Percentiles rank a stretch among this genome's conserved stretches.
phyloP scores from a whole-genome alignment of 345 rosid species.

The Populus nigra region DNA sequence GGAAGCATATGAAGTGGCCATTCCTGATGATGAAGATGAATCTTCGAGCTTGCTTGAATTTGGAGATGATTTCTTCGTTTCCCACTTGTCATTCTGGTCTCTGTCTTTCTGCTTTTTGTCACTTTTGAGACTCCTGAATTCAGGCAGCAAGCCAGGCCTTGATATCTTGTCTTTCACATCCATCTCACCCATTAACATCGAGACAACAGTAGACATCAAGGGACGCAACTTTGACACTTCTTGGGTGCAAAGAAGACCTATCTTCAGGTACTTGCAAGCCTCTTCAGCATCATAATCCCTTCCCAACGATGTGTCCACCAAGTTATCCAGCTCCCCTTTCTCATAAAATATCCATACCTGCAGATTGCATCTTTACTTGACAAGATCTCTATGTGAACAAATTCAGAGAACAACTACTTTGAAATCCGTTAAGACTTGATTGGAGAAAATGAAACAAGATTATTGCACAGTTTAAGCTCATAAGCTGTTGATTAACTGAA shows the following conservation, averaged over 20 bases:
- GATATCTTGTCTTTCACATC: conserved; percentile 37
- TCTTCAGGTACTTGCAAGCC: conserved; percentile 45
- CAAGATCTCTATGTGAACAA: background rate
- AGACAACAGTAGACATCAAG: conserved; percentile 42
- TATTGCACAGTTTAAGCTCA: background rate
- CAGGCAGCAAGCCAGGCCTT: conserved; percentile 49
- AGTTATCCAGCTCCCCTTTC: conserved; percentile 27
- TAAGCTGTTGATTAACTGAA: background rate
- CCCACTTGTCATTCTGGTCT: conserved; percentile 9
- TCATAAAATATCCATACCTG: conserved; percentile 51
- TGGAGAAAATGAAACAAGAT: background rate
- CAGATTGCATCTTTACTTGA: conserved; percentile 9
- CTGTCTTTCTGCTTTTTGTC: background rate
- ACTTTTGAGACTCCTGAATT: conserved; percentile 28
- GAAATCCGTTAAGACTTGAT: background rate
- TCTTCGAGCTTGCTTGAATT: conserved; percentile 13
- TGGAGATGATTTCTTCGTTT: conserved; percentile 7
- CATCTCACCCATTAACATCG: conserved; percentile 48
- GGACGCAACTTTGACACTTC: conserved; percentile 58
- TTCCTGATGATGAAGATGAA: conserved; percentile 34
- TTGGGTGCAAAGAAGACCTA: conserved; percentile 68
- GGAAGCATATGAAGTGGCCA: conserved; percentile 42
- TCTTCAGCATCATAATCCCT: conserved; percentile 40
- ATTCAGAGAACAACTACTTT: background rate
- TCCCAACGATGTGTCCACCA: conserved; percentile 37